Evolutionary conservation across 208 protist genomes (phyloP).

Genomic region (Leishmania amazonensis): DNA sequence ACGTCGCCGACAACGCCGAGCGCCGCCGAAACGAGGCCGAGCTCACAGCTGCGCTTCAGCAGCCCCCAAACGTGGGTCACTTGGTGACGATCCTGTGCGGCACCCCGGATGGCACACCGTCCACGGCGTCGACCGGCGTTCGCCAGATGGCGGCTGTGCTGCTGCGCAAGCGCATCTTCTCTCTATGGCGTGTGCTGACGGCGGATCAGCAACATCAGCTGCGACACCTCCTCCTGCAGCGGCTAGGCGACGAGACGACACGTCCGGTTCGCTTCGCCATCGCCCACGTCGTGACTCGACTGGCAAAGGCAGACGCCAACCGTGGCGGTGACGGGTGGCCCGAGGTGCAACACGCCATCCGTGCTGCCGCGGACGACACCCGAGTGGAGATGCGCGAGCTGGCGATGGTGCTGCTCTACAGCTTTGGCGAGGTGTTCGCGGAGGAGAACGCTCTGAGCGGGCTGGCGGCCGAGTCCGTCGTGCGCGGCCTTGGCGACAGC

Average conservation of each 20-base stretch:
- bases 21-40: conserved; percentile 56
- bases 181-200: conserved; percentile 67
- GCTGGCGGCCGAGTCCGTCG: conserved; percentile 57
- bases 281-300: conserved; percentile 74
- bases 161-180: conserved; percentile 79
- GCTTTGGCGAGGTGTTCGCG: conserved; percentile 69
- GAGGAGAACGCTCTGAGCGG: conserved; percentile 34
- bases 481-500: conserved; percentile 62
- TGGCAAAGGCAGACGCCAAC: conserved; percentile 69
- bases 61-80: conserved; percentile 44
- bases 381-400: conserved; percentile 81
- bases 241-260: conserved; percentile 63
- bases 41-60: conserved; percentile 45
- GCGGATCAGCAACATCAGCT: conserved; percentile 44
- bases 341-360: conserved; percentile 69
- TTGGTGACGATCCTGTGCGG: conserved; percentile 60
- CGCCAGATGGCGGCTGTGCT: conserved; percentile 86
- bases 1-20: conserved; percentile 65
- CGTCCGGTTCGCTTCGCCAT: conserved; percentile 75
- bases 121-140: conserved; percentile 43
- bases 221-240: conserved; percentile 64
- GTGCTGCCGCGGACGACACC: conserved; percentile 38
- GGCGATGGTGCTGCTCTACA: conserved; percentile 84
- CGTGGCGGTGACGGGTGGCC: conserved; percentile 52
- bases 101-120: conserved; percentile 11